These are phyloP conservation scores for Solanum gandarillasii DNA, from an alignment of 257 asterid genomes.

Conservation along the genomic window DNA sequence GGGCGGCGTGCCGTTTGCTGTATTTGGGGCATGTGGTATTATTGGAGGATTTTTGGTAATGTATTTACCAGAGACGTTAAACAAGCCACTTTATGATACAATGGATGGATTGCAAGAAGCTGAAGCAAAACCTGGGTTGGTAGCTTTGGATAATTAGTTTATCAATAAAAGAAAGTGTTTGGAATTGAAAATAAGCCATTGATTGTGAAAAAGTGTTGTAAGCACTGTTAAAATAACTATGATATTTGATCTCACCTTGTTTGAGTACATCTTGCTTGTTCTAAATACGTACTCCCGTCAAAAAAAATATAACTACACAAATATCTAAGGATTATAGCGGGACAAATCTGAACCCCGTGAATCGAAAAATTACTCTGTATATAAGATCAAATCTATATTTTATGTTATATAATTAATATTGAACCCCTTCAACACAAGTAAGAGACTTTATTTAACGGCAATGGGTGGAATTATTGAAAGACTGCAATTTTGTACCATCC, in stretches of 20 bases:
- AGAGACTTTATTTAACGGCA: too few species aligned
- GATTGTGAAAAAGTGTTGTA: not conserved
- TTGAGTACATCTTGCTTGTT: too few species aligned
- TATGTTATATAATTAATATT: too few species aligned
- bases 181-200: not conserved
- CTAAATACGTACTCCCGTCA: too few species aligned
- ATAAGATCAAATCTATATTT: too few species aligned
- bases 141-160: not conserved
- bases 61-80: conserved; percentile 65
- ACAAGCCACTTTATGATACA: conserved; percentile 63
- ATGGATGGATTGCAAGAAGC: conserved; percentile 58
- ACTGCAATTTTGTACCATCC: too few species aligned
- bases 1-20: conserved; percentile 42
- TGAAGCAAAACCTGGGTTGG: conserved; percentile 2
- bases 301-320: too few species aligned
- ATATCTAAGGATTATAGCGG: too few species aligned
- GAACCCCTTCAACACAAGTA: too few species aligned
- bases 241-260: not conserved
- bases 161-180: not conserved
- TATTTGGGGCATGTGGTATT: conserved; percentile 60
- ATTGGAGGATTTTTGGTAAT: conserved; percentile 58
- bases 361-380: too few species aligned
- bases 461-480: too few species aligned
- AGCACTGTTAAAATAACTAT: not conserved
- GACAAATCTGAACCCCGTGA: too few species aligned